These are phyloP conservation scores for Wickerhamomyces queroliae DNA, from an alignment of 805 yeast species.

Conservation along the genomic window DNA sequence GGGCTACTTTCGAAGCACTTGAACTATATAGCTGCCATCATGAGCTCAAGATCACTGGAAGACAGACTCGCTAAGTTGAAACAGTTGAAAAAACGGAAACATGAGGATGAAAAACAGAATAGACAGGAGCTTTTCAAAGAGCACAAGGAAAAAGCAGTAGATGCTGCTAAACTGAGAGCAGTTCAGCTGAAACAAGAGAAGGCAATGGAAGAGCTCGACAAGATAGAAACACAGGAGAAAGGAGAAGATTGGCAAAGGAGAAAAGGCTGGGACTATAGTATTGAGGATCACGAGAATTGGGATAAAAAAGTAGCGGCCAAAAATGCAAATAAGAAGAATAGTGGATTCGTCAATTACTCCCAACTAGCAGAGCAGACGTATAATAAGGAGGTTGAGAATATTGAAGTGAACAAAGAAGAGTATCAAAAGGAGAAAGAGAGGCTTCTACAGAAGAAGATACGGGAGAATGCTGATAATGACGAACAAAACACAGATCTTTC, in stretches of 20 bases:
- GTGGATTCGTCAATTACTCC: constrained; percentile 43
- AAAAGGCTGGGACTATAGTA: constrained; percentile 49
- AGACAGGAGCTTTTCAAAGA: constrained; percentile 33
- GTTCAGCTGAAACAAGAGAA: constrained; percentile 26
- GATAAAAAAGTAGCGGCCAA: constrained; percentile 32
- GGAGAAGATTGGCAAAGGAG: constrained; percentile 37
- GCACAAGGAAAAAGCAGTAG: constrained; percentile 20
- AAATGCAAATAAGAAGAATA: constrained; percentile 20
- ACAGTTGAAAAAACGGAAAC: constrained; percentile 23
- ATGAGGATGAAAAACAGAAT: constrained; percentile 26
- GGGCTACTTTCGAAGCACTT: no score
- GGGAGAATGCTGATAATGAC: constrained; percentile 14
- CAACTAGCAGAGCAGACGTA: constrained; percentile 60
- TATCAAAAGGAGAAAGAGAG: constrained; percentile 34
- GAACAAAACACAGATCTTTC: no score
- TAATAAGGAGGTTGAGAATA: constrained; percentile 39
- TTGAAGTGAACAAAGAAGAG: constrained; percentile 33
- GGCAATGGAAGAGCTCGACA: constrained; percentile 34
- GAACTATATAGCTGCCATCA: neutral
- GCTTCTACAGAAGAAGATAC: constrained; percentile 8
- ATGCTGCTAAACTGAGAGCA: constrained; percentile 21
- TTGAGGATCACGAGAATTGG: constrained; percentile 66
- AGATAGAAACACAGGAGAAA: constrained; percentile 20
- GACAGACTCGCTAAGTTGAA: constrained; percentile 20
- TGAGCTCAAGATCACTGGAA: constrained; percentile 1